Conservation (phyloP, 345 rosid genomes). For the Schrenkiella parvula region DNA sequence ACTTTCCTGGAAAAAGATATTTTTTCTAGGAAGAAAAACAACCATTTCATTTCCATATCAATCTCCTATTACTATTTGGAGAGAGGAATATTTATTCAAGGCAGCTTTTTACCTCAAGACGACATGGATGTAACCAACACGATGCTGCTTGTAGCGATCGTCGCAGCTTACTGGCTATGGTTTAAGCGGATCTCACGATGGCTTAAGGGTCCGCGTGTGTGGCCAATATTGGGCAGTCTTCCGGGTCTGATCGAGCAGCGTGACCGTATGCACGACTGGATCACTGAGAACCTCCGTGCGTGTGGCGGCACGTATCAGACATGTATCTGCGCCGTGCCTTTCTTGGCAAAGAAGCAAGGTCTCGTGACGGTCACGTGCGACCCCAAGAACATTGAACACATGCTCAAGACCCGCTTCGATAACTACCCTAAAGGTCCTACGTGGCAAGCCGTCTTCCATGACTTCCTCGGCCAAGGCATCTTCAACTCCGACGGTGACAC, state of each 20-base stretch:
- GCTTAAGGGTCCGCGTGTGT: constrained; percentile 80
- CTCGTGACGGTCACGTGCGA: constrained; percentile 97
- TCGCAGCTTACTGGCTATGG: constrained; percentile 77
- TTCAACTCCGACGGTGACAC: constrained; percentile 90
- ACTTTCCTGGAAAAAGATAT: not conserved
- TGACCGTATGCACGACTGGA: constrained; percentile 98
- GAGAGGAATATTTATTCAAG: not conserved
- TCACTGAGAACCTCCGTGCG: constrained; percentile 86
- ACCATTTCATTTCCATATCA: not conserved
- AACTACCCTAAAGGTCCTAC: constrained; percentile 98
- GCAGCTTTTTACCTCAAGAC: not conserved
- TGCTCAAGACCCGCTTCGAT: constrained; percentile 78
- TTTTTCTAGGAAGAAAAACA: not conserved
- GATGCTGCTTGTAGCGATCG: constrained; percentile 51
- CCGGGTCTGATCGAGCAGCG: constrained; percentile 84
- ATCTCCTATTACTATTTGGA: not conserved
- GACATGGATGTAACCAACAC: constrained; percentile 62
- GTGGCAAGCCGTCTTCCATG: constrained; percentile 94
- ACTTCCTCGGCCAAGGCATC: constrained; percentile 88
- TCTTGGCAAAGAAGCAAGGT: constrained; percentile 77
- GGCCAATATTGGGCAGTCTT: constrained; percentile 90
- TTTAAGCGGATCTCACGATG: constrained; percentile 75
- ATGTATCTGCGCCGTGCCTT: constrained; percentile 84
- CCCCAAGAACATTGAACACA: constrained; percentile 80
- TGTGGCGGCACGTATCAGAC: constrained; percentile 97